Evolutionary conservation across 768 basidiomycete species (phyloP), one percentile per base, ranked within the genome.

Genomic region (Lactarius akahatsu): DNA sequence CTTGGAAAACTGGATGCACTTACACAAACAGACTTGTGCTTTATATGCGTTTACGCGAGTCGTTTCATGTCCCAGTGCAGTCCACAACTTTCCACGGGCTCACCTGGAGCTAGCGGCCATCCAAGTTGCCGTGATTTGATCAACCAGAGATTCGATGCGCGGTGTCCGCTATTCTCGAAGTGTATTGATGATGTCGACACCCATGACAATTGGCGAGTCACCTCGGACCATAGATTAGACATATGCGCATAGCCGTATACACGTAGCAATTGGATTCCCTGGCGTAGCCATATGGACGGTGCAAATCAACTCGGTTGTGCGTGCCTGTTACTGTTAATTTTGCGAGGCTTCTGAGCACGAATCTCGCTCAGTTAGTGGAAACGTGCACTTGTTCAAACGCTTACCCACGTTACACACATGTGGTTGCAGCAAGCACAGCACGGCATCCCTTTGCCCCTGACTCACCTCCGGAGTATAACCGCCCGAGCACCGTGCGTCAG

Each of bases 81-180:
- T 6, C 20, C 6, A 30, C 50, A 55, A 11, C 26, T 40, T 45
- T 52, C 63, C 61, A 62, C 57, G 43, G 57, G 5, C 43, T 40
- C 43, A 55, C 28, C 26, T 13, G 36, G 52, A 16, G 43, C n/a
- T 55, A n/a, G 59, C 66, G 66, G 62, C 43, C 54, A 34, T 63
- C 52, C 52, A 32, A 47, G 32, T 63, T 57, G 50, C 66, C 66
- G 66, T 67, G 66, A 67, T 67, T 62, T 59, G 30, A 66, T 66
- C 61, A 66, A 36, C 61, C 61, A 57, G 56, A 50, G 57, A 59
- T 41, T 50, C 61, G 26, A 57, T 43, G 50, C 47, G 57, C 45
- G 30, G 66, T 11, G 26, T 63, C 57, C 32, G 18, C 36, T 40
- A 56, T 63, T 26, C 38, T 36, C 62, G 57, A 63, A 63, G 62